Evolutionary conservation across 768 basidiomycete species (phyloP).

Genomic region (Suillus luteus): DNA sequence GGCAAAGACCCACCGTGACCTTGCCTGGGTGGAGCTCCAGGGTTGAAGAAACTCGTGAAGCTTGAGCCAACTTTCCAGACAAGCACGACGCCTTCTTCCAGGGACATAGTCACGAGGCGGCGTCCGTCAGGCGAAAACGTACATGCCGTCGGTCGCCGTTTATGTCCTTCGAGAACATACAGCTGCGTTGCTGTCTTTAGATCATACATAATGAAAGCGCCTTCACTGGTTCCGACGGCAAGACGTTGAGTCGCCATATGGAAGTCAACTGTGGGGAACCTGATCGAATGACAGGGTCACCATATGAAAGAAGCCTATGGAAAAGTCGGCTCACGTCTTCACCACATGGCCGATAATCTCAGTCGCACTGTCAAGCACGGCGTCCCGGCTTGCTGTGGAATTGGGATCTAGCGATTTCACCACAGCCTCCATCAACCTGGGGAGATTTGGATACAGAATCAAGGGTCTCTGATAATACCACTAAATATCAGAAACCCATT

Average conservation of each 20-base stretch:
- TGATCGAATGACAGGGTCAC: constrained; percentile 29
- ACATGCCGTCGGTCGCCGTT: constrained; percentile 76
- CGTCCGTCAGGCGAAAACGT: constrained; percentile 95
- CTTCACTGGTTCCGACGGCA: constrained; percentile 92
- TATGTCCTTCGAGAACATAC: constrained; percentile 93
- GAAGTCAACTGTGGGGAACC: constrained; percentile 94
- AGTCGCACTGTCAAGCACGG: constrained; percentile 87
- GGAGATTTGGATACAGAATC: constrained; percentile 80
- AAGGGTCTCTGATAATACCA: constrained; percentile 65
- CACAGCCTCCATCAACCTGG: constrained; percentile 89
- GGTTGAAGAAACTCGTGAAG: constrained; percentile 86
- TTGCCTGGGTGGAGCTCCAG: constrained; percentile 90
- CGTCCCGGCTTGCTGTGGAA: constrained; percentile 71
- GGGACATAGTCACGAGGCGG: constrained; percentile 81
- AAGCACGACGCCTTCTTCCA: constrained; percentile 81
- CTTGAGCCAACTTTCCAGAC: constrained; percentile 97
- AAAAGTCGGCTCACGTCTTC: constrained; percentile 61
- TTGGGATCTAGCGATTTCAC: constrained; percentile 97
- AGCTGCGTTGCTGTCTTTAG: constrained; percentile 93
- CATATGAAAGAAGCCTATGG: not conserved
- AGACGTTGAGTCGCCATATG: constrained; percentile 85
- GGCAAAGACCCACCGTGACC: constrained; percentile 81
- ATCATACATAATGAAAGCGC: constrained; percentile 94
- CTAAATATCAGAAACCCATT: not conserved
- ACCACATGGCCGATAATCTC: constrained; percentile 96